Evolutionary conservation across 805 yeast genomes (phyloP), one percentile per base, ranked within the genome.

Genomic region (Maudiozyma serrabonitensis): DNA sequence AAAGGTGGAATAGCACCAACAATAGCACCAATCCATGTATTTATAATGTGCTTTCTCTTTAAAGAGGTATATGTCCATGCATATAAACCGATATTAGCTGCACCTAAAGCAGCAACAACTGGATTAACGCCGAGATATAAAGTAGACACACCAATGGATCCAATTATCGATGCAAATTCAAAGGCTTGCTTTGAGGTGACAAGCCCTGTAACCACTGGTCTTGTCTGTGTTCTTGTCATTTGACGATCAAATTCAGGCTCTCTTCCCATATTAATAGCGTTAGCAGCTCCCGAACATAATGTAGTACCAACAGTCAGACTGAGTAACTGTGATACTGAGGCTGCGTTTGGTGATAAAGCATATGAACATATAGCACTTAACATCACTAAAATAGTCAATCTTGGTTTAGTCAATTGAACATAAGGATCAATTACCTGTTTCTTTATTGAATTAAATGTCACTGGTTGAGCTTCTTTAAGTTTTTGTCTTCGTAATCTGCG

Each of bases 11-110:
- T 86, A 0, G 97, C 99, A 4, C 99, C 99, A 4, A 93, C 99
- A n/a, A 93, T 65, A 0, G 99, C 99, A 18, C 99, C 99, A 2
- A 93, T 93, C 99, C 99, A 93, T 0, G 99, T 93, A 66, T 93
- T 93, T 40, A 86, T 64, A 46, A 93, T 91, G 23, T 87, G 82
- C 52, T 75, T 79, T 49, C 99, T 76, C 63, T 93, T 93, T 64
- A 93, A 69, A 0, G 96, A 84, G 0, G 99, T 93, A 69, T 93
- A 93, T 0, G 84, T 67, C 85, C 98, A 90, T 0, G 95, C 81
- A 61, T 93, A 93, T 11, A 93, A 74, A 1, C 78, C 79, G 46
- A 93, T 87, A 64, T 93, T 93, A 6, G 80, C 61, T 1, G 79
- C 75, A 2, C 97, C 98, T n/a, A 93, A 72, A 0, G 73, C 60